Evolutionary conservation across 2,329 filamentous ascomycete genomes (phyloP), one percentile per base, ranked within the genome.

Genomic region (Cladosporium sp.): DNA sequence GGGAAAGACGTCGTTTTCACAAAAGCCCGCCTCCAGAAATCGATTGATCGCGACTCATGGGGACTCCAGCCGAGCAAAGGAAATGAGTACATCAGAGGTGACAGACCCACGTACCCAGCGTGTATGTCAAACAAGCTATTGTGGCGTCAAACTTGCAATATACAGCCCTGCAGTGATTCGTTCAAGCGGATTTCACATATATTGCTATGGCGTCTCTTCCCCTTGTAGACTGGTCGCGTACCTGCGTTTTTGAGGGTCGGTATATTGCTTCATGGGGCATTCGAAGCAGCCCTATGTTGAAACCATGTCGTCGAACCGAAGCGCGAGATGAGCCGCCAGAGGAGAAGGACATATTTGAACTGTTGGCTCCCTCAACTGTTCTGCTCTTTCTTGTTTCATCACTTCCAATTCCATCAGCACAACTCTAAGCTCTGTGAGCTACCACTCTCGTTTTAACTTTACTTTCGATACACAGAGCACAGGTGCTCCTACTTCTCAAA

Each of bases 271-370:
- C 32, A 8, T n/a, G 13, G 13, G 32, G 13, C 11, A 18, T 30
- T 29, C 22, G 13, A 19, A 22, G 37, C 45, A 48, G 45, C 45
- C 45, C 45, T 48, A 41, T n/a, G 36, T 48, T 48, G 45, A 48
- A 48, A 48, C 45, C 40, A 41, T 40, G 17, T n/a, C 37, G 24
- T 20, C 45, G 7, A 19, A 40, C 36, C 45, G 45, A 48, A 24
- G 44, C 7, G 8, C 20, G 11, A 8, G 32, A n/a, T 36, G 15
- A 17, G 32, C 13, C 32, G 32, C 13, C 32, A 15, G 32, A n/a
- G 15, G 11, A 18, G 24, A 24, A 11, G 36, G 37, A 30, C 24
- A 32, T 48, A 48, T 48, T 41, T 48, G 37, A 48, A 32, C 12
- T 32, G 30, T 41, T 15, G 20, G 4, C 9, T 24, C 27, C 15